These are phyloP conservation scores for Mycena pura DNA, from an alignment of 768 basidiomycete genomes.

Conservation along the genomic window DNA sequence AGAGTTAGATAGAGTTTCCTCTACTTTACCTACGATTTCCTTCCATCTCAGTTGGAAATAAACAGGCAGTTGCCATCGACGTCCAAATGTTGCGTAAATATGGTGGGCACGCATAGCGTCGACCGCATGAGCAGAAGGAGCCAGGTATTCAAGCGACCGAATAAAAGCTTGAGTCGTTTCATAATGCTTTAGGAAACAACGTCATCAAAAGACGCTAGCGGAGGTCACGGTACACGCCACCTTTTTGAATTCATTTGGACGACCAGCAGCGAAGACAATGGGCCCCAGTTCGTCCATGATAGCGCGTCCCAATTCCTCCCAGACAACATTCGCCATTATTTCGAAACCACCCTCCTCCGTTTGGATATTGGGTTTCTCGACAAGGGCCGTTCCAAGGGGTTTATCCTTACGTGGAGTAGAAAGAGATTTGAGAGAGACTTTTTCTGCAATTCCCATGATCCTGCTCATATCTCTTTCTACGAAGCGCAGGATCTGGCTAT, in stretches of 20 bases:
- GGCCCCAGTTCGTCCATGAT: slow-evolving; percentile 87
- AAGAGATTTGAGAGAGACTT: slow-evolving; percentile 57
- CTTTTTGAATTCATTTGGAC: slow-evolving; percentile 88
- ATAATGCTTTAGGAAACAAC: slow-evolving; percentile 65
- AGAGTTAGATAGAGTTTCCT: slow-evolving; percentile 61
- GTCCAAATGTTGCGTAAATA: slow-evolving; percentile 73
- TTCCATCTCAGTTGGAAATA: slow-evolving; percentile 99
- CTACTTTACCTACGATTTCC: slow-evolving; percentile 82
- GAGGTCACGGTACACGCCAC: slow-evolving; percentile 47
- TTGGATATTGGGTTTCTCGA: not conserved
- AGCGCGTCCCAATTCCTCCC: slow-evolving; percentile 82
- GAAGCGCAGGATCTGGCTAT: slow-evolving; percentile 83
- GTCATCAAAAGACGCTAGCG: slow-evolving; percentile 1
- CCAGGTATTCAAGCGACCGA: slow-evolving; percentile 78
- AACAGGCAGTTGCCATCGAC: slow-evolving; percentile 94
- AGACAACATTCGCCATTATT: slow-evolving; percentile 87
- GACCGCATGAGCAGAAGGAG: slow-evolving; percentile 76
- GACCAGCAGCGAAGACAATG: slow-evolving; percentile 88
- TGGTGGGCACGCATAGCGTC: slow-evolving; percentile 76
- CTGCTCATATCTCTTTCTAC: slow-evolving; percentile 75
- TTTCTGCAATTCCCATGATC: slow-evolving; percentile 81
- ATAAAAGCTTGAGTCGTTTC: slow-evolving; percentile 85
- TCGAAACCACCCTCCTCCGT: slow-evolving; percentile 62
- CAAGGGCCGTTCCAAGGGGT: not conserved
- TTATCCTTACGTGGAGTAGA: slow-evolving; percentile 29